Base-by-base conservation (phyloP, 495 filamentous ascomycete species). In the Bombardia bombarda region DNA sequence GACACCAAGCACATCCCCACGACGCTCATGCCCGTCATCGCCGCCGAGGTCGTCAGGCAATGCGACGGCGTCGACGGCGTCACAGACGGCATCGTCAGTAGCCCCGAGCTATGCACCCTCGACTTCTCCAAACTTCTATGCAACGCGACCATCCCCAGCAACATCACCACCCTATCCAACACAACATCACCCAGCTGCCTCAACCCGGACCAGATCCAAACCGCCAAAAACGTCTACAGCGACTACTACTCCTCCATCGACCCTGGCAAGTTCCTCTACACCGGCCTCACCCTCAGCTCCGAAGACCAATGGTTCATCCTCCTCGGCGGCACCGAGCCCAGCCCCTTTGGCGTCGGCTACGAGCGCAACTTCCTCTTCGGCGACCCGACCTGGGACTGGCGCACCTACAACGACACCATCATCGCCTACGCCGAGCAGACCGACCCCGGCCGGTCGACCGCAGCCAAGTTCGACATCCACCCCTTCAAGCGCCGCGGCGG, bases 11-110 rank as follows among this genome's bases (percentile, higher is more conserved):
- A 75, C 43, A 74, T 86, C 14, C 56, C 73, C 4, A 45, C 67
- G 23, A 50, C 62, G 0, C 50, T 71, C 3, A 77, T 79, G 55
- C 51, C 60, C 0, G 53, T 67, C n/a, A 70, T 82, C 25, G 73
- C 69, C 8, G 56, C 66, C 0, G 77, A 80, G 54, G 68, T 84
- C n/a, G n/a, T 83, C n/a, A 65, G 67, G 4, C 80, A 85, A 51
- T 86, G 82, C 43, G 81, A 87, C 51, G 47, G 33, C 2, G 57
- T 73, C 25, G 83, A 86, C 50, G 81, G 81, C 1, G 67, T 79
- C 0, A 56, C 61, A 8, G 82, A 85, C 48, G 75, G 70, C 19
- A 79, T 84, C 51, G 78, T 85, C 47, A 76, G 72, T 39, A 60
- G 71, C 38, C 75, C 80, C 0, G 61, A 68, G 35, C 61, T 73